Percentiles rank a stretch among this genome's conserved stretches.
phyloP scores from a whole-genome alignment of 2,329 filamentous ascomycete genomes.

The Fusarium sp. region DNA sequence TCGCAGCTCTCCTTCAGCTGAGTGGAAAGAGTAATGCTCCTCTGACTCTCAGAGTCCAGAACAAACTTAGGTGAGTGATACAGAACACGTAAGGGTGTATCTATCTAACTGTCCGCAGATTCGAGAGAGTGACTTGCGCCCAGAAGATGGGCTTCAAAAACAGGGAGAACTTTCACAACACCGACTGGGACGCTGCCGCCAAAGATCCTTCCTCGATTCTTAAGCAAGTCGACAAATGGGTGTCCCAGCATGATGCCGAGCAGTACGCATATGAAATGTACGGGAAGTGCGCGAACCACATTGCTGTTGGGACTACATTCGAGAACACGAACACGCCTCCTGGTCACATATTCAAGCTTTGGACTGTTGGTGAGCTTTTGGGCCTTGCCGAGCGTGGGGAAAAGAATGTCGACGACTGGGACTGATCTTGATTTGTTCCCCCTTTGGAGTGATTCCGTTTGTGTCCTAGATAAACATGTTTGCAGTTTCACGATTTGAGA shows the following conservation, averaged over 20 bases:
- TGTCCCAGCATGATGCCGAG: background rate
- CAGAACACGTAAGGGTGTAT: too few relatives aligned
- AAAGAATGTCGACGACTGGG: background rate
- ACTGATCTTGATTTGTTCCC: background rate
- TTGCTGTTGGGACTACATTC: background rate
- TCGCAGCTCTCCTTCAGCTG: constrained; percentile 44
- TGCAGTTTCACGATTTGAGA: background rate
- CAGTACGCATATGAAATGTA: background rate
- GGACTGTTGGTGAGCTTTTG: background rate
- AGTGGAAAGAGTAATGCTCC: background rate
- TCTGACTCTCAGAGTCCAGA: background rate
- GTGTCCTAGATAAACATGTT: background rate
- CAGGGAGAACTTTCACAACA: background rate
- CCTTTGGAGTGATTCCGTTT: background rate
- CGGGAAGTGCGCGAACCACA: background rate
- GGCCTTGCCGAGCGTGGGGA: background rate
- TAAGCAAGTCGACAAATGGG: background rate
- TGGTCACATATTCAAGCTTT: background rate
- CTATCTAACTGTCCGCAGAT: background rate
- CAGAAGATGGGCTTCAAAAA: background rate
- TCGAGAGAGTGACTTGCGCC: background rate
- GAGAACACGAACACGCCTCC: background rate
- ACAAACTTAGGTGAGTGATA: background rate
- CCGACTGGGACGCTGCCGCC: background rate
- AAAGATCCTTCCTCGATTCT: background rate